Evolutionary conservation across 2,329 filamentous ascomycete species (phyloP).

Genomic region (Parafenestella ontariensis): DNA sequence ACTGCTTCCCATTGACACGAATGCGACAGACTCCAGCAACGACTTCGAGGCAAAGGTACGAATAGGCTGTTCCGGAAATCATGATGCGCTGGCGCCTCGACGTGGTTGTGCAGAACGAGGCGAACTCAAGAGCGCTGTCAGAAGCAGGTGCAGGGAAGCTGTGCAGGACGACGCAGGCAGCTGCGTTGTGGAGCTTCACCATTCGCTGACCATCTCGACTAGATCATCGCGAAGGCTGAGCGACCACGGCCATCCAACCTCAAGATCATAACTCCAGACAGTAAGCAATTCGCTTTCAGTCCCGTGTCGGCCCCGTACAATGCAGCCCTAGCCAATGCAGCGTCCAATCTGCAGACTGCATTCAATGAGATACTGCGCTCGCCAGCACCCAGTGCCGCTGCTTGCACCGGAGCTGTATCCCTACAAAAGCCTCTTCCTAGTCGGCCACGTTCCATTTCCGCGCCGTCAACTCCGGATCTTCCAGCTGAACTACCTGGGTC

Average conservation of each 20-base stretch:
- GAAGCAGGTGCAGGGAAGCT: slow-evolving; percentile 29
- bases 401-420: slow-evolving; percentile 34
- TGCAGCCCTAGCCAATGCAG: slow-evolving; percentile 35
- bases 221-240: slow-evolving; percentile 31
- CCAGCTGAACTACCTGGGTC: slow-evolving; percentile 40
- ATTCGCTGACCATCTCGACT: slow-evolving; percentile 40
- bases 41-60: slow-evolving; percentile 41
- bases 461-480: slow-evolving; percentile 48
- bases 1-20: slow-evolving; percentile 46
- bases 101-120: slow-evolving; percentile 41
- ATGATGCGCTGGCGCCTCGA: slow-evolving; percentile 43
- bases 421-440: slow-evolving; percentile 46
- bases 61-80: slow-evolving; percentile 8
- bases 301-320: slow-evolving; percentile 39
- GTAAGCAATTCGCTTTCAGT: slow-evolving; percentile 26
- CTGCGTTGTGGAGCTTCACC: slow-evolving; percentile 36
- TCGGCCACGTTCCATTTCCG: slow-evolving; percentile 50
- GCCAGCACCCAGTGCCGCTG: slow-evolving; percentile 43
- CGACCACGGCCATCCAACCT: slow-evolving; percentile 41
- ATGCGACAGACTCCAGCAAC: slow-evolving; percentile 13
- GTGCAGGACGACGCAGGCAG: slow-evolving; percentile 22
- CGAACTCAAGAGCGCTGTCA: slow-evolving; percentile 23
- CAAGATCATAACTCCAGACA: slow-evolving; percentile 34
- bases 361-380: slow-evolving; percentile 54
- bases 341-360: slow-evolving; percentile 48